phyloP scores from a whole-genome alignment of 768 basidiomycete genomes.

The Suillus brevipes region DNA sequence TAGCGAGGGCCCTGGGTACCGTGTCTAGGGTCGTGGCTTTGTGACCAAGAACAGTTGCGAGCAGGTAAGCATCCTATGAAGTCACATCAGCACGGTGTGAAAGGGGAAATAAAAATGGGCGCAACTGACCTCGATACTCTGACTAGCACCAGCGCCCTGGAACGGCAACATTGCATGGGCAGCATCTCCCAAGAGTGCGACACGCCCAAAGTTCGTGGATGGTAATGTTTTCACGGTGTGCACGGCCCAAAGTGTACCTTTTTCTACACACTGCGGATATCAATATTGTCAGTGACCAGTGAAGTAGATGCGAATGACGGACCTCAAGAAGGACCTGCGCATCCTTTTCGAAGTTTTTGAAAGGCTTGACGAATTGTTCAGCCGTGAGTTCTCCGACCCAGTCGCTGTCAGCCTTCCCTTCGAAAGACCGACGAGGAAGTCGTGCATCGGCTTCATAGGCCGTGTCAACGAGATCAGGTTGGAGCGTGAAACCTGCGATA shows the following conservation, averaged over 20 bases:
- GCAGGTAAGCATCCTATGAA: slow-evolving; percentile 37
- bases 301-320: slow-evolving; percentile 15
- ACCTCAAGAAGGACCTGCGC: slow-evolving; percentile 58
- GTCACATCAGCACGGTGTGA: background rate
- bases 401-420: slow-evolving; percentile 35
- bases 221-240: slow-evolving; percentile 54
- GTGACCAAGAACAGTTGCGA: slow-evolving; percentile 46
- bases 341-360: slow-evolving; percentile 59
- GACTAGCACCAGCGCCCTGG: slow-evolving; percentile 46
- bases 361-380: slow-evolving; percentile 46
- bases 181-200: slow-evolving; percentile 48
- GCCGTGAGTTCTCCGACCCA: slow-evolving; percentile 52
- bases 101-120: background rate
- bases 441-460: slow-evolving; percentile 28
- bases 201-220: slow-evolving; percentile 51
- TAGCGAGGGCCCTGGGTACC: slow-evolving; percentile 40
- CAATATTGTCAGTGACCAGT: slow-evolving; percentile 8
- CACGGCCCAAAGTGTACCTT: slow-evolving; percentile 61
- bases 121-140: slow-evolving; percentile 41
- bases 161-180: slow-evolving; percentile 44
- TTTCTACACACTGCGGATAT: slow-evolving; percentile 49
- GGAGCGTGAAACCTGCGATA: slow-evolving; percentile 56
- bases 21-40: slow-evolving; percentile 33
- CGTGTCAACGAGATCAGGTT: slow-evolving; percentile 53
- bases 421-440: slow-evolving; percentile 15